phyloP scores from a whole-genome alignment of 2,329 filamentous ascomycete species.

The Fusarium oligoseptatum region DNA sequence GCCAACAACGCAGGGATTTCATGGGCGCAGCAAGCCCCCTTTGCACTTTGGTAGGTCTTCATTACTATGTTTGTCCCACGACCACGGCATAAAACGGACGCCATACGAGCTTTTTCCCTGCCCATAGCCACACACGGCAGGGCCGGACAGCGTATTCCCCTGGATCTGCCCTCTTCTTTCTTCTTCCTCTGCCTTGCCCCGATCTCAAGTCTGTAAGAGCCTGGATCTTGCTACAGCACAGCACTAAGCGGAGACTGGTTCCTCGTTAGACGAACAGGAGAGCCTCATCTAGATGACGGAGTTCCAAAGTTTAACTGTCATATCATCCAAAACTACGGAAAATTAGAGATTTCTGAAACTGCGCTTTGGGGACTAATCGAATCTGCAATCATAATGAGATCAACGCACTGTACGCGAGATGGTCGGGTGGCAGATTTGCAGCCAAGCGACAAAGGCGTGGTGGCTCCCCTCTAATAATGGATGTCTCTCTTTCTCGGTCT shows the following conservation, averaged over 20 bases:
- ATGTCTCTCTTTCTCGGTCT: slow-evolving; percentile 17
- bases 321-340: neutral
- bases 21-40: slow-evolving; percentile 24
- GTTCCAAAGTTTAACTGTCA: slow-evolving; percentile 10
- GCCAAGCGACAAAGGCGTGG: slow-evolving; percentile 10
- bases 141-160: slow-evolving; percentile 28
- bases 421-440: neutral
- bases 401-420: slow-evolving; percentile 14
- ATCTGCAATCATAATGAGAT: slow-evolving; percentile 31
- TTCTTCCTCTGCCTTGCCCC: slow-evolving; percentile 6
- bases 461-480: slow-evolving; percentile 25
- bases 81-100: slow-evolving; percentile 40
- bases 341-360: slow-evolving; percentile 36
- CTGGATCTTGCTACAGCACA: neutral
- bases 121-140: slow-evolving; percentile 45
- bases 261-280: neutral
- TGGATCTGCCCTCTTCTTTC: slow-evolving; percentile 17
- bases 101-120: slow-evolving; percentile 42
- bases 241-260: neutral
- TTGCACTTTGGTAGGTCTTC: slow-evolving; percentile 27
- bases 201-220: slow-evolving; percentile 13
- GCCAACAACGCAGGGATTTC: slow-evolving; percentile 26
- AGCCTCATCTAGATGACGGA: slow-evolving; percentile 3
- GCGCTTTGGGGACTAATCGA: slow-evolving; percentile 25
- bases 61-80: slow-evolving; percentile 47